Evolutionary conservation across 768 basidiomycete species (phyloP).

Genomic region (Leccinum aurantiacum): DNA sequence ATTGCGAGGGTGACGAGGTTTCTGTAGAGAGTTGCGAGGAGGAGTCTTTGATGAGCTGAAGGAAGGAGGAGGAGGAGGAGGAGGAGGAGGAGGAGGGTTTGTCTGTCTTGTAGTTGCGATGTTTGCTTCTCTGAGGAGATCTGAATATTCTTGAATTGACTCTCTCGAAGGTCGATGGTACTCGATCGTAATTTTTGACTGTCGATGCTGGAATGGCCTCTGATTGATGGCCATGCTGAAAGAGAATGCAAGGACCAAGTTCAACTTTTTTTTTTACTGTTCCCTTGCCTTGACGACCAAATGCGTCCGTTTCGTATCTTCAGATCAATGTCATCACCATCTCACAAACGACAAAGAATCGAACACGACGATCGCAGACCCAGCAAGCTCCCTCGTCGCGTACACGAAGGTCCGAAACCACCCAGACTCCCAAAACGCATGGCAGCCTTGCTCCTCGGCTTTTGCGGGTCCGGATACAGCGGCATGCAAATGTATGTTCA

Average conservation of each 20-base stretch:
- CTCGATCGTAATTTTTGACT: slow-evolving; percentile 70
- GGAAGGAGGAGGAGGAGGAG: slow-evolving; percentile 35
- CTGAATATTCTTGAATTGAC: slow-evolving; percentile 76
- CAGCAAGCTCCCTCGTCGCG: neutral
- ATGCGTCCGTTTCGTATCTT: neutral
- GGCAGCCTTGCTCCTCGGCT: slow-evolving; percentile 83
- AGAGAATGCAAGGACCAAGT: neutral
- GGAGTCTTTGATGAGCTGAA: slow-evolving; percentile 33
- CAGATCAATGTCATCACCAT: neutral
- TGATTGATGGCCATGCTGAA: slow-evolving; percentile 38
- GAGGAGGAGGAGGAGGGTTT: slow-evolving; percentile 17
- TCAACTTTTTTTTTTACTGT: no score
- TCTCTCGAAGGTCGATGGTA: slow-evolving; percentile 73
- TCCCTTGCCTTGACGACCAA: neutral
- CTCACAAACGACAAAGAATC: slow-evolving; percentile 16
- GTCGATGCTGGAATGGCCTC: slow-evolving; percentile 43
- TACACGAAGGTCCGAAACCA: slow-evolving; percentile 35
- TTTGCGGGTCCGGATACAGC: slow-evolving; percentile 87
- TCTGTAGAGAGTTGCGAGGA: slow-evolving; percentile 60
- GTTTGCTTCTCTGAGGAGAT: slow-evolving; percentile 63
- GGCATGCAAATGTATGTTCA: slow-evolving; percentile 93
- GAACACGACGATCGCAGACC: slow-evolving; percentile 4
- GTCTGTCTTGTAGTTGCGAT: slow-evolving; percentile 21
- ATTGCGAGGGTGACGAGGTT: slow-evolving; percentile 54
- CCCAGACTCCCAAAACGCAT: slow-evolving; percentile 78